Base-by-base conservation (phyloP, 164 flowering plant genomes). In the Piper betle region DNA sequence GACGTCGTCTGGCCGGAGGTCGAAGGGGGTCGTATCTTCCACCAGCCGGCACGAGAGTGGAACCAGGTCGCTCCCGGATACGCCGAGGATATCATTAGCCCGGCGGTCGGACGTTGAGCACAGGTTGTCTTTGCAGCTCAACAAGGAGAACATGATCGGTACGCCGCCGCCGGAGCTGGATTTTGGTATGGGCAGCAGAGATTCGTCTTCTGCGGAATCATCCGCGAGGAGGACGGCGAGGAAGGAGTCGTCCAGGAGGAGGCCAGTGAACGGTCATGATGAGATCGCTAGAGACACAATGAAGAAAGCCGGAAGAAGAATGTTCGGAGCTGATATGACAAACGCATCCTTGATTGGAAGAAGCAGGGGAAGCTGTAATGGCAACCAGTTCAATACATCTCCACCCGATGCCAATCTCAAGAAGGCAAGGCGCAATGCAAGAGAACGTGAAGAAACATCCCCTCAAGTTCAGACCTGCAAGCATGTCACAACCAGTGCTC, bases 251-350 rank as follows among this genome's bases (percentile, higher is more conserved):
- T 6, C 46, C 48, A 41, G 43, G 17, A 37, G 16, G 71, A 71
- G 3, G 69, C 5, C 39, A 6, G 0, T 13, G 15, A 58, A 48
- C 20, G 71, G 77, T 5, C 74, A 77, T 50, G 72, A 46, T 25
- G 84, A 87, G 78, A 84, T 87, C 20, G 82, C 80, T 73, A 91
- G 81, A 73, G 91, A 85, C 53, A 80, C 85, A 3, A 88, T 79
- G 63, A 96, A 91, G 52, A 88, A 71, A 20, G 84, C 81, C 0
- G 69, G 81, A 52, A 79, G 91, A 64, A 79, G 65, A 43, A 15
- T 43, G 77, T 75, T 76, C 43, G 93, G 89, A 0, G 12, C 69
- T 43, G 87, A 86, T 33, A 83, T 85, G 2, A 84, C 93, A 9
- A 88, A 87, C 75, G 75, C 68, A n/a, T 54, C 37, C 65, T 7